Evolutionary conservation across 306 rosid genomes (phyloP), one percentile per base, ranked within the genome.

Genomic region (Begonia masoniana): DNA sequence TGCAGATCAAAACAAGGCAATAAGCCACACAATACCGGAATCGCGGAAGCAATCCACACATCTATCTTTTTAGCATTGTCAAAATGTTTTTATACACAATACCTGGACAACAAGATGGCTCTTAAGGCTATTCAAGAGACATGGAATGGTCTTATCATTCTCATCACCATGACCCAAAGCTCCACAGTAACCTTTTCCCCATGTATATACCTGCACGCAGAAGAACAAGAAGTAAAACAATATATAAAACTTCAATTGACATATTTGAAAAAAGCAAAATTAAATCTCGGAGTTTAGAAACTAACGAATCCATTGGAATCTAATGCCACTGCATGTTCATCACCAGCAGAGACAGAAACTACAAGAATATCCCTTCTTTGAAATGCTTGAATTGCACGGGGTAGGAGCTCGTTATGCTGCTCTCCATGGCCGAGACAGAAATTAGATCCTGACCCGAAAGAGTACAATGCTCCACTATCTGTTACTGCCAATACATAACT

Each of bases 381-480:
- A 58, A 89, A 82, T 57, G 75, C 73, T 63, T 82, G 97, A 48
- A 89, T 74, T 11, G 64, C 67, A 9, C 95, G 94, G 54, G 97
- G 95, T 55, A 65, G 83, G 62, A 82, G 63, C 70, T 89, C 97
- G 47, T 77, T 57, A 9, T 82, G 97, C 57, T 82, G 95, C 63
- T 85, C 95, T 23, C 97, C 97, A 41, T 85, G 97, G 70, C 97
- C 97, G 42, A 89, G 97, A 74, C 95, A 89, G 68, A 89, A 89
- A 68, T 82, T 78, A 64, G 89, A 72, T 51, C 97, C 97, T 10
- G 84, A 80, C 12, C 97, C 95, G n/a, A 82, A 85, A 57, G 97
- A 80, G 85, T 82, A 85, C 57, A 80, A 72, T 50, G 62, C 41
- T 57, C 97, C 97, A 57, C 67, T 72, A 43, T 76, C 83, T 17